Evolutionary conservation across 768 basidiomycete species (phyloP).

Genomic region (Podaxis pistillaris): DNA sequence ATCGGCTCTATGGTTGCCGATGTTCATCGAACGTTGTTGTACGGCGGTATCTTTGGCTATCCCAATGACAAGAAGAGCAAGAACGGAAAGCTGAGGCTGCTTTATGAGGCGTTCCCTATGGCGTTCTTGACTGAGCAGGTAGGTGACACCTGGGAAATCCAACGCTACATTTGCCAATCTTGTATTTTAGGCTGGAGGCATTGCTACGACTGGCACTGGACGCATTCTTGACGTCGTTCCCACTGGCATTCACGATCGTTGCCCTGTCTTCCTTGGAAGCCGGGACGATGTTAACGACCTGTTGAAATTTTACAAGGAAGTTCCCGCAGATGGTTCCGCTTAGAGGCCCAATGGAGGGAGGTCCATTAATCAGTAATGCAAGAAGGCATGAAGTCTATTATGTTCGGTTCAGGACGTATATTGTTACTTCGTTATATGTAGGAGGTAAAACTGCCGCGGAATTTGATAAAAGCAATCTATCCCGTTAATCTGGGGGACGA

Average conservation of each 20-base stretch:
- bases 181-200: conserved; percentile 76
- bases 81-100: conserved; percentile 87
- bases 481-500: too few species aligned
- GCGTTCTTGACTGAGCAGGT: conserved; percentile 93
- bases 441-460: neutral
- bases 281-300: conserved; percentile 92
- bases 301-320: conserved; percentile 76
- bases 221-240: conserved; percentile 91
- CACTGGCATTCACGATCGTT: conserved; percentile 86
- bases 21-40: conserved; percentile 92
- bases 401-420: neutral
- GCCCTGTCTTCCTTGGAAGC: conserved; percentile 90
- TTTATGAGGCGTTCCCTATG: conserved; percentile 99
- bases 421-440: neutral
- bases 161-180: neutral
- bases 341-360: neutral
- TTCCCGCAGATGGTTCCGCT: conserved; percentile 22
- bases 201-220: conserved; percentile 93
- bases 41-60: conserved; percentile 98
- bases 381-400: neutral
- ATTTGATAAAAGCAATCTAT: neutral
- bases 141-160: conserved; percentile 15
- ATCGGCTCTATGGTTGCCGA: conserved; percentile 99
- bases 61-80: conserved; percentile 98
- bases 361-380: neutral